phyloP scores from a whole-genome alignment of 305 asterid species.

The Petunia hybrid region DNA sequence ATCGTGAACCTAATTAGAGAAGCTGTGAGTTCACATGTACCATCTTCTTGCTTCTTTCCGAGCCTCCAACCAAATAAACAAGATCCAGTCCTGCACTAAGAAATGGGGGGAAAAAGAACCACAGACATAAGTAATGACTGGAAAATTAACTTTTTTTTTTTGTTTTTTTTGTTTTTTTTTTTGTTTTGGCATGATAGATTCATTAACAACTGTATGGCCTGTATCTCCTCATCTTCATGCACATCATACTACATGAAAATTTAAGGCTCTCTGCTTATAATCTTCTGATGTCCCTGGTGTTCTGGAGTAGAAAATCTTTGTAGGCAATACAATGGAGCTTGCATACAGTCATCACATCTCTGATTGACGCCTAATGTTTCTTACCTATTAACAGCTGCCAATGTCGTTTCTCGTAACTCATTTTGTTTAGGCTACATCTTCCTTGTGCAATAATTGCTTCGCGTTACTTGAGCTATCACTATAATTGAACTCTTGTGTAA shows the following conservation, averaged over 20 bases:
- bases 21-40: slow-evolving; percentile 17
- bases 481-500: background rate
- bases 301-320: background rate
- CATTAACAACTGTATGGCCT: background rate
- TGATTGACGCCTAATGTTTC: background rate
- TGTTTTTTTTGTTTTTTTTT: background rate
- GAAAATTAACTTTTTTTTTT: background rate
- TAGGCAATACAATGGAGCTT: background rate
- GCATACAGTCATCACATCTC: background rate
- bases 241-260: background rate
- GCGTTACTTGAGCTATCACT: background rate
- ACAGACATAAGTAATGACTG: background rate
- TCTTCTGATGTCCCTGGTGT: background rate
- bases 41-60: slow-evolving; percentile 1
- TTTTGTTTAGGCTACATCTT: background rate
- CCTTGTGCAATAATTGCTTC: slow-evolving; percentile 6
- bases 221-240: slow-evolving; percentile 16
- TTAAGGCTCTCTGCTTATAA: background rate
- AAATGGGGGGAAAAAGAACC: slow-evolving; percentile 12
- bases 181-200: background rate
- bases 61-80: background rate
- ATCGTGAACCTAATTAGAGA: background rate
- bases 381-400: slow-evolving; percentile 15
- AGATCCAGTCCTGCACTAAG: background rate
- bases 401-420: slow-evolving; percentile 27